phyloP scores from a whole-genome alignment of 495 filamentous ascomycete genomes.

The Hypoxylon subgilvum region DNA sequence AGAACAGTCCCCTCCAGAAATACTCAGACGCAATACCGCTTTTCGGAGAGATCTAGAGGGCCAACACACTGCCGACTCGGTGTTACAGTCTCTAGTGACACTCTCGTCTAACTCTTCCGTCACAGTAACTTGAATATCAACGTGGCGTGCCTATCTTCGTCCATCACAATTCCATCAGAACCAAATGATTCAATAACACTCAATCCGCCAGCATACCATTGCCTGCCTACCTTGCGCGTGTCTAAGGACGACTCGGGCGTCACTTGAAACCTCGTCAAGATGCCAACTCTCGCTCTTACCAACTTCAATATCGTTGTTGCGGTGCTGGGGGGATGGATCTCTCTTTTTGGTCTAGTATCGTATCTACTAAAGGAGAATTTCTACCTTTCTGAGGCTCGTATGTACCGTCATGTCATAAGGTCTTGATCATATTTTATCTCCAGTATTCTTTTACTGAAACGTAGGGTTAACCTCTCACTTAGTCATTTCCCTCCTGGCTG shows the following conservation, averaged over 20 bases:
- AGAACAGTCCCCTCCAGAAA: neutral
- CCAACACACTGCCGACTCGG: neutral
- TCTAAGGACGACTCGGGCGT: conserved; percentile 49
- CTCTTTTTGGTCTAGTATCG: conserved; percentile 84
- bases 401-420: conserved; percentile 40
- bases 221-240: conserved; percentile 34
- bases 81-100: conserved; percentile 1
- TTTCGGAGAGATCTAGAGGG: neutral
- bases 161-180: conserved; percentile 3
- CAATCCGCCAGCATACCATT: conserved; percentile 36
- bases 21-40: neutral
- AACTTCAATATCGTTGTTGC: conserved; percentile 92
- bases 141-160: conserved; percentile 26
- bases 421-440: neutral
- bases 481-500: conserved; percentile 86
- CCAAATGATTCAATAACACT: conserved; percentile 60
- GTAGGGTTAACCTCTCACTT: conserved; percentile 10
- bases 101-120: neutral
- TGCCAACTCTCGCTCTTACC: conserved; percentile 78
- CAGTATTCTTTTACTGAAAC: neutral
- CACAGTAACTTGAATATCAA: conserved; percentile 22
- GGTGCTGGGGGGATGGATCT: conserved; percentile 84
- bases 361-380: conserved; percentile 89
- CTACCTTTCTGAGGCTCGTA: conserved; percentile 89
- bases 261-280: conserved; percentile 49